Evolutionary conservation across 2,329 filamentous ascomycete genomes (phyloP), one percentile per base, ranked within the genome.

Genomic region (Cordyceps cicadae): DNA sequence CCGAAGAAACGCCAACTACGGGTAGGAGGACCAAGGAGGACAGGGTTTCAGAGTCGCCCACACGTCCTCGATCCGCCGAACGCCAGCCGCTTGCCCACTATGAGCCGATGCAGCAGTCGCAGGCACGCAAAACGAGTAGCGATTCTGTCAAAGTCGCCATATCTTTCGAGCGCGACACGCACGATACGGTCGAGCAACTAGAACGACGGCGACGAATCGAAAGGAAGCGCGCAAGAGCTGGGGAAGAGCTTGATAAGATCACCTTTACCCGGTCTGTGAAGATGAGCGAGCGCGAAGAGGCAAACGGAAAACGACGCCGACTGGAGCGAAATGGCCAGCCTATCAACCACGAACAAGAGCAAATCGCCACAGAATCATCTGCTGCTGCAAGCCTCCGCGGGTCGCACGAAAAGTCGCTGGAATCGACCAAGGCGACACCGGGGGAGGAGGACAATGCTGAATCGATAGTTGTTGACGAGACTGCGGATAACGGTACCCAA

Each of bases 61-160:
- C 70, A 5, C 64, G 66, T 3, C 65, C 66, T 46, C 58, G 63
- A 49, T 67, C 65, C 3, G 65, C 63, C 11, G 64, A 60, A 3
- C 68, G 64, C 21, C 69, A 70, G n/a, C 77, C 76, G 0, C 71
- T 75, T 49, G 69, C 69, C 4, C 70, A 74, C 21, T 81, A 81
- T 60, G 77, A 78, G 62, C 74, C 75, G 1, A 76, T 79, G 76
- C 70, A 72, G 49, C 71, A 75, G 54, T 81, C 79, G 0, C 79
- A 81, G 54, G 73, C 78, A 64, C 71, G 76, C 37, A 74, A 73
- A 52, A 62, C 63, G 0, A 65, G 62, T 19, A 67, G 67, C 3
- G 70, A 68, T 3, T 53, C 63, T 12, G 41, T 62, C 0, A 65
- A 71, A n/a, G 65, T 67, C 1, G 64, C 64, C 5, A 21, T 70